Percentiles rank a stretch among this genome's conserved stretches.
Evolutionary conservation across 495 filamentous ascomycete species (phyloP).

Genomic region (Viridothelium virens): DNA sequence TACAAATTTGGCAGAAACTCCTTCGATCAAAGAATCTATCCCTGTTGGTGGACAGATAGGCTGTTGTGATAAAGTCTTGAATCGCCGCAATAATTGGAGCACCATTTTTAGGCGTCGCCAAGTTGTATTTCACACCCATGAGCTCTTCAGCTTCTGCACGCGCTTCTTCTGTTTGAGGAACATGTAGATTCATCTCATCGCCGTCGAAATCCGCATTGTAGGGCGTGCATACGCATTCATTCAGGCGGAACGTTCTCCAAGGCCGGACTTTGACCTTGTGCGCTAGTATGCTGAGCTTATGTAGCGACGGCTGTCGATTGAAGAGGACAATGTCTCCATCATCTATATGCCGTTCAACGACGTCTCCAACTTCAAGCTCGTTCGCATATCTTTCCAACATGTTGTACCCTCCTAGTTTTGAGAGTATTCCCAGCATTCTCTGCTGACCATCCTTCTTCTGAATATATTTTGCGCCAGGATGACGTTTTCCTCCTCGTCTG

Average conservation of each 20-base stretch:
- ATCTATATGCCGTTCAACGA: conserved; percentile 89
- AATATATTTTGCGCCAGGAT: conserved; percentile 82
- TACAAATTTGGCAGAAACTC: conserved; percentile 79
- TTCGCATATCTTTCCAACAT: conserved; percentile 58
- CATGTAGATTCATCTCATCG: conserved; percentile 98
- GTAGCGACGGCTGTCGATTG: conserved; percentile 94
- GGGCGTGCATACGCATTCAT: conserved; percentile 95
- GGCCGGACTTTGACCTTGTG: conserved; percentile 89
- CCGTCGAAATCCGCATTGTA: conserved; percentile 99
- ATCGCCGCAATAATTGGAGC: conserved; percentile 97
- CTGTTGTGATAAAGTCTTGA: conserved; percentile 95
- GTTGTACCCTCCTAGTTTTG: conserved; percentile 46
- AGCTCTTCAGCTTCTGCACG: conserved; percentile 88
- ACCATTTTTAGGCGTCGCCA: conserved; percentile 92
- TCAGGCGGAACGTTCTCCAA: conserved; percentile 92
- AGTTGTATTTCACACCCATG: conserved; percentile 97
- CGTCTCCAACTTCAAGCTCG: conserved; percentile 69
- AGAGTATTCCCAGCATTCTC: conserved; percentile 48
- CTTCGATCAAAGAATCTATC: conserved; percentile 84
- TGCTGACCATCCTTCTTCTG: conserved; percentile 59
- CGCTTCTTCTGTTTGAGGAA: conserved; percentile 96
- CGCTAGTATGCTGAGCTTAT: conserved; percentile 95
- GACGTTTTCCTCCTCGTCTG: conserved; percentile 60
- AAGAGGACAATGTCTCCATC: conserved; percentile 96
- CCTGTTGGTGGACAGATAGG: conserved; percentile 85